Percentiles rank a stretch among this genome's conserved stretches.
phyloP scores from a whole-genome alignment of 2,329 filamentous ascomycete genomes.

The Coleophoma eucalyptorum region DNA sequence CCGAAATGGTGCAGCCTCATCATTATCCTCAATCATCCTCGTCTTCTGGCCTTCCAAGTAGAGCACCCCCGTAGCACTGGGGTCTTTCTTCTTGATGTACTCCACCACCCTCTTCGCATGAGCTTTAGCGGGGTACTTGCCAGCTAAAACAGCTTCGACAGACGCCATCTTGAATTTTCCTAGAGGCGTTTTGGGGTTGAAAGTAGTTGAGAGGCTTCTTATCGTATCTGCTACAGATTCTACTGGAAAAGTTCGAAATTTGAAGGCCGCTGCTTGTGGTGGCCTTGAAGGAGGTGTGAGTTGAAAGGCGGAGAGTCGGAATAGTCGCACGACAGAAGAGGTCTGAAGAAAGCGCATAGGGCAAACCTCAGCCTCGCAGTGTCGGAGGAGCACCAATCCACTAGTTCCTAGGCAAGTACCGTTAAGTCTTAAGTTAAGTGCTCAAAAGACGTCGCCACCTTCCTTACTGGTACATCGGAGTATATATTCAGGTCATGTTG shows the following conservation, averaged over 20 bases:
- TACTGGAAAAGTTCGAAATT: background rate
- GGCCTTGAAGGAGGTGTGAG: too few relatives aligned
- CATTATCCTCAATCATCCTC: constrained; percentile 83
- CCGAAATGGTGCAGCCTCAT: constrained; percentile 78
- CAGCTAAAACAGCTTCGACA: constrained; percentile 42
- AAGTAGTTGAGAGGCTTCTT: background rate
- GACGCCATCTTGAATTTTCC: constrained; percentile 12
- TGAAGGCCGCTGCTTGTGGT: background rate
- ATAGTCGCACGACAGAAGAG: background rate
- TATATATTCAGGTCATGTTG: too few relatives aligned
- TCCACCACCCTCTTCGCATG: constrained; percentile 83
- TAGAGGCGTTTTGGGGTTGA: background rate
- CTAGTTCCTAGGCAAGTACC: too few relatives aligned
- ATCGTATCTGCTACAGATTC: background rate
- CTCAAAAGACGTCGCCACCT: too few relatives aligned
- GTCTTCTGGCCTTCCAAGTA: constrained; percentile 86
- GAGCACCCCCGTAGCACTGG: constrained; percentile 66
- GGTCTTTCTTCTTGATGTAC: constrained; percentile 65
- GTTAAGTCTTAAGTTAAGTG: too few relatives aligned
- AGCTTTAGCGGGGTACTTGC: constrained; percentile 77
- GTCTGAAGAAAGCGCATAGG: background rate
- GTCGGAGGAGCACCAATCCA: too few relatives aligned
- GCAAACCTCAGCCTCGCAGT: background rate
- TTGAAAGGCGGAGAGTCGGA: background rate
- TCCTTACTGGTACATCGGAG: too few relatives aligned